Conservation (phyloP, 768 basidiomycete genomes). For the Amanita exitialis region DNA sequence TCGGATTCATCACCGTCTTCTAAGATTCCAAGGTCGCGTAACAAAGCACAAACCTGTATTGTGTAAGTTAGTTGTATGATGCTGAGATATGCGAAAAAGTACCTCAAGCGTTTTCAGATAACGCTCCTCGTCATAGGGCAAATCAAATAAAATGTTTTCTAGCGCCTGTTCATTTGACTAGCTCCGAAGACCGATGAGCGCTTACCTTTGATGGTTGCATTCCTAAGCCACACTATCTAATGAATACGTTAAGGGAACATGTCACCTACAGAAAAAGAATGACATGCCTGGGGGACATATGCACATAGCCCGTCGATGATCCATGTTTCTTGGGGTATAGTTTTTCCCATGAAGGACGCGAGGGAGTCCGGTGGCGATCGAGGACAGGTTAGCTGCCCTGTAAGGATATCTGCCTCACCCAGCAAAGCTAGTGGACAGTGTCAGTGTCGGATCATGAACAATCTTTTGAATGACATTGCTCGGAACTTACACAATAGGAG, state of each 20-base stretch:
- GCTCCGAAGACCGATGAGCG: neutral
- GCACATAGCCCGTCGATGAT: conserved; percentile 70
- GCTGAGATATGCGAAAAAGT: conserved; percentile 9
- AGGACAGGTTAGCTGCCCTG: conserved; percentile 71
- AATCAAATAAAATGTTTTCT: conserved; percentile 63
- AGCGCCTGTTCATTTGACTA: neutral
- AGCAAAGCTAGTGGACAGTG: conserved; percentile 45
- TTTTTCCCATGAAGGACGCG: conserved; percentile 40
- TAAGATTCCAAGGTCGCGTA: conserved; percentile 68
- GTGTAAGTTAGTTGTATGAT: conserved; percentile 12
- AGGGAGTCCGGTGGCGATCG: conserved; percentile 77
- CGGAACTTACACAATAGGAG: conserved; percentile 36
- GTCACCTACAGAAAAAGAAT: conserved; percentile 27
- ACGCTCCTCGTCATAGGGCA: conserved; percentile 59
- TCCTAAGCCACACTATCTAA: conserved; percentile 58
- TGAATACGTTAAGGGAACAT: neutral
- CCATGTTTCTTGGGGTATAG: conserved; percentile 53
- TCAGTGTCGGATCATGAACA: neutral
- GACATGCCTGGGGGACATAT: conserved; percentile 69
- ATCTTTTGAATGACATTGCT: neutral
- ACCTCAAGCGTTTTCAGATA: conserved; percentile 75
- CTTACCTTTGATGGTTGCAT: conserved; percentile 50
- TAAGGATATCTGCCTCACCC: conserved; percentile 79
- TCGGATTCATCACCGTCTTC: conserved; percentile 86
- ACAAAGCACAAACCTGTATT: conserved; percentile 49